phyloP scores from a whole-genome alignment of 768 basidiomycete species.

The Rhodotorula taiwanensis region DNA sequence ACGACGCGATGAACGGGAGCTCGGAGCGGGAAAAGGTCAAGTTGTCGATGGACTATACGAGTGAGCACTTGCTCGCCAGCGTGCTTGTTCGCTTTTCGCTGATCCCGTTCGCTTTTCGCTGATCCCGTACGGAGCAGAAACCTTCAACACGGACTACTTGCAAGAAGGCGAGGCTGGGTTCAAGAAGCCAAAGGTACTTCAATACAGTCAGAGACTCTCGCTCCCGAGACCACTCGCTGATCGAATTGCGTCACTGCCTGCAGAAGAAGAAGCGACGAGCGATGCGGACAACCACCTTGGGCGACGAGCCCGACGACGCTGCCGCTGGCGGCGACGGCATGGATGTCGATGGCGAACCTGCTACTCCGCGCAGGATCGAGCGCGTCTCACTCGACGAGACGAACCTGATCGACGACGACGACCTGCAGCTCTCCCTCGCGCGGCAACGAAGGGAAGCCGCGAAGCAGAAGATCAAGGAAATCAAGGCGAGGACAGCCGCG shows the following conservation, averaged over 20 bases:
- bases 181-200: conserved; percentile 78
- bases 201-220: not conserved
- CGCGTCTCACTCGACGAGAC: conserved; percentile 53
- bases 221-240: conserved; percentile 4
- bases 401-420: conserved; percentile 85
- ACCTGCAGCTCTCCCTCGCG: conserved; percentile 86
- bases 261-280: conserved; percentile 87
- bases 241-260: conserved; percentile 6
- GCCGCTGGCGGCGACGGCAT: conserved; percentile 52
- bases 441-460: conserved; percentile 75
- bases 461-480: conserved; percentile 60
- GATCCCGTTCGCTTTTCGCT: too few species aligned
- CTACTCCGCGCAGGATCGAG: conserved; percentile 49
- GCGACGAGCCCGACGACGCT: conserved; percentile 49
- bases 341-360: conserved; percentile 58
- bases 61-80: conserved; percentile 55
- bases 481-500: conserved; percentile 46
- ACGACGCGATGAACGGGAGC: not conserved
- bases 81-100: too few species aligned
- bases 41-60: conserved; percentile 76
- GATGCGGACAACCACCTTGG: conserved; percentile 37
- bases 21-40: conserved; percentile 37
- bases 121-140: not conserved
- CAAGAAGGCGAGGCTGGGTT: conserved; percentile 88
- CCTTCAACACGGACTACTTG: conserved; percentile 87